Evolutionary conservation across 2,329 filamentous ascomycete genomes (phyloP).

Genomic region (Arthrobotrys iridis): DNA sequence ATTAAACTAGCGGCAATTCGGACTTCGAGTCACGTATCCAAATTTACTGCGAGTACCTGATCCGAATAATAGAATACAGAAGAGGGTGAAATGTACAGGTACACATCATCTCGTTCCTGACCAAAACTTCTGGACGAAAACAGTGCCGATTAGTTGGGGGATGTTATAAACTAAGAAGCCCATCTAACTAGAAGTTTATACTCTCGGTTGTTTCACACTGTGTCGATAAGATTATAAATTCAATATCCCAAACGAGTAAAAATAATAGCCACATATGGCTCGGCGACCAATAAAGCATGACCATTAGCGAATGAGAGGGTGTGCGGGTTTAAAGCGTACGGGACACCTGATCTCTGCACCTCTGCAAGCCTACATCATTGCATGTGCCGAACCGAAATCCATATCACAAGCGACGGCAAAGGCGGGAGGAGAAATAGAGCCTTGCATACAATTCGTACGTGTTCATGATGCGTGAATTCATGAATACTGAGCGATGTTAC

Average conservation of each 20-base stretch:
- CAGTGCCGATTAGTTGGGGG: not conserved
- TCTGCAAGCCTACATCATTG: conserved; percentile 54
- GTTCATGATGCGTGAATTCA: conserved; percentile 26
- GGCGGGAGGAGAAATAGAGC: conserved; percentile 45
- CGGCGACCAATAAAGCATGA: conserved; percentile 54
- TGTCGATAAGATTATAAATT: conserved; percentile 33
- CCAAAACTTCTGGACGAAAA: not conserved
- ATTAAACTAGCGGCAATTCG: not conserved
- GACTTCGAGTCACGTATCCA: not conserved
- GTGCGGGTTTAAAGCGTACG: conserved; percentile 41
- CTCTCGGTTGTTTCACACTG: not conserved
- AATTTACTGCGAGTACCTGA: no score
- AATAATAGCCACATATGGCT: conserved; percentile 31
- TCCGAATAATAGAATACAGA: not conserved
- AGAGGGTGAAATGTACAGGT: no score
- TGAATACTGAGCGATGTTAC: not conserved
- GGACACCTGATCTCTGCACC: conserved; percentile 54
- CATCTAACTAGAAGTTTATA: conserved; percentile 1
- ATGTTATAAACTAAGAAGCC: conserved; percentile 14
- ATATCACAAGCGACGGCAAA: conserved; percentile 53
- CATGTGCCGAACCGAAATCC: conserved; percentile 54
- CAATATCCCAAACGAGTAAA: conserved; percentile 25
- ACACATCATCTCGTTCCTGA: not conserved
- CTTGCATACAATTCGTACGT: conserved; percentile 36
- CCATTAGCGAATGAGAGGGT: conserved; percentile 51